Evolutionary conservation across 345 rosid genomes (phyloP).

Genomic region (Heritiera littoralis): DNA sequence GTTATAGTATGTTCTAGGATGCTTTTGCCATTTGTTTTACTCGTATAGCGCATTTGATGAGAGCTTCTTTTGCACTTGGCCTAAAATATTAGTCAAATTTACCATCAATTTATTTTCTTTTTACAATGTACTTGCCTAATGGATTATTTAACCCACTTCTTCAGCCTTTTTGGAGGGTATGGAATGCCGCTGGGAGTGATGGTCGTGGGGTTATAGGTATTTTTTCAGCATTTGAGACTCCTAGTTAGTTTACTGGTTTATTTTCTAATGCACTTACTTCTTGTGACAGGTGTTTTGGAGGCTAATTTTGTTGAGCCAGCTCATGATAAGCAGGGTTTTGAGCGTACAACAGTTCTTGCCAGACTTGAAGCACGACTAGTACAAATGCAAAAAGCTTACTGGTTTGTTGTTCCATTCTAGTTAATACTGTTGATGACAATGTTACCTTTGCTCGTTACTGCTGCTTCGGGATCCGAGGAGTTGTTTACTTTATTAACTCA

Average conservation of each 20-base stretch:
- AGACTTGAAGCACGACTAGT: slow-evolving; percentile 73
- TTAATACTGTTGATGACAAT: neutral
- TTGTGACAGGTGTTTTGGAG: slow-evolving; percentile 72
- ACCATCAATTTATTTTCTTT: neutral
- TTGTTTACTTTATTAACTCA: neutral
- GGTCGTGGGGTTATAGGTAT: slow-evolving; percentile 96
- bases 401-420: slow-evolving; percentile 46
- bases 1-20: neutral
- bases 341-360: slow-evolving; percentile 86
- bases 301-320: slow-evolving; percentile 98
- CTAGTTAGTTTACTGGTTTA: slow-evolving; percentile 2
- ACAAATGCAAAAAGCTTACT: slow-evolving; percentile 84
- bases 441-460: slow-evolving; percentile 6
- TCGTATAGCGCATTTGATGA: too few relatives aligned
- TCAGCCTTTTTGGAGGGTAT: slow-evolving; percentile 98
- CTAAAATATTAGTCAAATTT: neutral
- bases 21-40: neutral
- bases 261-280: slow-evolving; percentile 26
- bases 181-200: slow-evolving; percentile 89
- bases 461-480: neutral
- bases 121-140: neutral
- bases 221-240: slow-evolving; percentile 13
- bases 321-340: slow-evolving; percentile 96
- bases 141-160: slow-evolving; percentile 5
- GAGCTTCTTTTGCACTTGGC: neutral